phyloP scores from a whole-genome alignment of 2,329 filamentous ascomycete genomes.

The Alternaria sp. region DNA sequence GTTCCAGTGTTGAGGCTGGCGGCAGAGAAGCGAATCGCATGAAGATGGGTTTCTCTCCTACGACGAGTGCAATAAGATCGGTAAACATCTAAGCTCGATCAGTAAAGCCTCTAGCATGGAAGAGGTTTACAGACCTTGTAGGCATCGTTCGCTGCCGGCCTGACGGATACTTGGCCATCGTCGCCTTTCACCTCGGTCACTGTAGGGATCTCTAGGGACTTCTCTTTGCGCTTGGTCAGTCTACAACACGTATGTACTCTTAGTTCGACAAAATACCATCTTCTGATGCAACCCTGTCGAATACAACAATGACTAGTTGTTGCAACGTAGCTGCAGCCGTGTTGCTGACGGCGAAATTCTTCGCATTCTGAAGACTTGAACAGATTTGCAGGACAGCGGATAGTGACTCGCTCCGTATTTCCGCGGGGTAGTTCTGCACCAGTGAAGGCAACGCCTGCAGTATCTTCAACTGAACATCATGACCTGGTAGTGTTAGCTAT shows the following conservation, averaged over 20 bases:
- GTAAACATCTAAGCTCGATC: slow-evolving; percentile 73
- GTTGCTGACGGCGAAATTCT: slow-evolving; percentile 92
- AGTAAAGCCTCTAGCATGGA: not conserved
- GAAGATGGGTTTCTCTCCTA: slow-evolving; percentile 84
- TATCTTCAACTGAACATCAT: slow-evolving; percentile 96
- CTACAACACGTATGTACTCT: not conserved
- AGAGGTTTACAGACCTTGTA: slow-evolving; percentile 66
- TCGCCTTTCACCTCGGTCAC: slow-evolving; percentile 74
- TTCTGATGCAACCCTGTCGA: slow-evolving; percentile 87
- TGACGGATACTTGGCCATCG: slow-evolving; percentile 71
- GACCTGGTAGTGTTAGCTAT: slow-evolving; percentile 53
- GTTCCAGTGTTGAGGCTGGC: slow-evolving; percentile 84
- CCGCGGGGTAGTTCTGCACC: slow-evolving; percentile 86
- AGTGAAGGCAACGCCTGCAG: slow-evolving; percentile 89
- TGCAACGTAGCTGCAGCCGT: slow-evolving; percentile 96
- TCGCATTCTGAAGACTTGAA: slow-evolving; percentile 88
- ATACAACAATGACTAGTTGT: slow-evolving; percentile 90
- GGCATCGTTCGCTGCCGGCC: slow-evolving; percentile 83
- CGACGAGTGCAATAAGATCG: slow-evolving; percentile 87
- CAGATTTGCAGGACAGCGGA: slow-evolving; percentile 88
- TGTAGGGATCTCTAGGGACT: slow-evolving; percentile 62
- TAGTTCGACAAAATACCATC: slow-evolving; percentile 66
- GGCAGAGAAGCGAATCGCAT: slow-evolving; percentile 80
- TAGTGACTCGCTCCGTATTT: slow-evolving; percentile 82
- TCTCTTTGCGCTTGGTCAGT: slow-evolving; percentile 36